phyloP scores from a whole-genome alignment of 2,329 filamentous ascomycete species.

The Graphilbum ipis-grandicollis region DNA sequence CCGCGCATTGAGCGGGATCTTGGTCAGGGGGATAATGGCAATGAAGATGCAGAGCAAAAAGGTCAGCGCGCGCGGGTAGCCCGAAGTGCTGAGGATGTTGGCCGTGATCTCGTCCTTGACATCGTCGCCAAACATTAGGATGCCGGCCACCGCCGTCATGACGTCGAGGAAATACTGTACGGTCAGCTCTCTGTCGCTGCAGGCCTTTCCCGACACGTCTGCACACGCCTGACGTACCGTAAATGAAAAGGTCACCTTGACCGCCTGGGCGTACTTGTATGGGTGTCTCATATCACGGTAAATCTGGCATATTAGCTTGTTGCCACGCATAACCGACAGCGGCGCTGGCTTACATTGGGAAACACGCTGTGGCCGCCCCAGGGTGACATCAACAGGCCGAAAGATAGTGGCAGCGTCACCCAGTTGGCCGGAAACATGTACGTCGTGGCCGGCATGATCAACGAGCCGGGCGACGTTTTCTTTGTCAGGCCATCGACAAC shows the following conservation, averaged over 20 bases:
- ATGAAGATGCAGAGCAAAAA: constrained; percentile 72
- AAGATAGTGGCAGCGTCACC: constrained; percentile 71
- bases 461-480: constrained; percentile 58
- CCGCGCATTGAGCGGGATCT: constrained; percentile 78
- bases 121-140: constrained; percentile 89
- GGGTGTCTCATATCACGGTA: constrained; percentile 55
- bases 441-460: constrained; percentile 63
- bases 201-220: no score
- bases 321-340: no score
- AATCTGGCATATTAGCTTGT: no score
- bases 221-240: constrained; percentile 16
- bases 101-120: constrained; percentile 79
- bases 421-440: constrained; percentile 75
- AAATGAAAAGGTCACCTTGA: constrained; percentile 13
- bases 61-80: constrained; percentile 59
- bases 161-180: constrained; percentile 61
- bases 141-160: constrained; percentile 64
- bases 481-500: constrained; percentile 79
- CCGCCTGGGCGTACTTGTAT: constrained; percentile 48
- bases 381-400: constrained; percentile 73
- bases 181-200: background rate
- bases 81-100: constrained; percentile 61
- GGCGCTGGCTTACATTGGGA: constrained; percentile 53
- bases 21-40: constrained; percentile 84
- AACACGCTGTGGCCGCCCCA: constrained; percentile 54